Base-by-base conservation (phyloP, 2,329 filamentous ascomycete genomes). In the Scolecobasidium constrictum region DNA sequence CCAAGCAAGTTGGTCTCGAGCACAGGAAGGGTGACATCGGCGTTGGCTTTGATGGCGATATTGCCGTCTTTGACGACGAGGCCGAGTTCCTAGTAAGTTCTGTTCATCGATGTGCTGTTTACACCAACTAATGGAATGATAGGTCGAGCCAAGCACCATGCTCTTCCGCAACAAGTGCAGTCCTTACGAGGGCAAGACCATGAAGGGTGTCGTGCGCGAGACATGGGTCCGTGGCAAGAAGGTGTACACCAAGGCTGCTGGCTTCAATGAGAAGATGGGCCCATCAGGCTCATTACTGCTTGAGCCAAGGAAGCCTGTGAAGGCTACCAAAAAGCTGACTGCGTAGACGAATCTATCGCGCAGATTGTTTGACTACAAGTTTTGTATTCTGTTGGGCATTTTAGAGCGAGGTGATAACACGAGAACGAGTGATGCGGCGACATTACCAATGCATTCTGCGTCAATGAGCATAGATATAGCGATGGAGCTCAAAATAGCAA, bases 161-260 rank as follows among this genome's bases (percentile, higher is more conserved):
- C 74, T 92, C 51, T 98, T 94, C 75, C 81, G 86, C 62, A 94
- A 95, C 63, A 86, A 86, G 56, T 88, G 86, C 68, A 87, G 81
- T 44, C 87, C 88, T 0, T 95, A 93, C 71, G 83, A 94, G 59
- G 85, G 85, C 16, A 83, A 81, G 61, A 72, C 68, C 22, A 80
- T 95, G 53, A 74, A 71, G 37, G 88, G 88, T 1, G 75, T 86
- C 46, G 87, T 94, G 9, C 69, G 66, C 46, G 85, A 93, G 71
- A 94, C 88, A 5, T 94, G 86, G 83, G 56, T 95, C 48, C 72
- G 87, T 5, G 88, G 88, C 0, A 67, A 66, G 49, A 79, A 74
- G 58, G 72, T 94, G n/a, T 93, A 83, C 59, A 72, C 75, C 48
- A 68, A 83, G 22, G 78, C 75, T n/a, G 73, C 67, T 0, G 65